Evolutionary conservation across 2,329 filamentous ascomycete species (phyloP).

Genomic region (Epichloe gansuensis): DNA sequence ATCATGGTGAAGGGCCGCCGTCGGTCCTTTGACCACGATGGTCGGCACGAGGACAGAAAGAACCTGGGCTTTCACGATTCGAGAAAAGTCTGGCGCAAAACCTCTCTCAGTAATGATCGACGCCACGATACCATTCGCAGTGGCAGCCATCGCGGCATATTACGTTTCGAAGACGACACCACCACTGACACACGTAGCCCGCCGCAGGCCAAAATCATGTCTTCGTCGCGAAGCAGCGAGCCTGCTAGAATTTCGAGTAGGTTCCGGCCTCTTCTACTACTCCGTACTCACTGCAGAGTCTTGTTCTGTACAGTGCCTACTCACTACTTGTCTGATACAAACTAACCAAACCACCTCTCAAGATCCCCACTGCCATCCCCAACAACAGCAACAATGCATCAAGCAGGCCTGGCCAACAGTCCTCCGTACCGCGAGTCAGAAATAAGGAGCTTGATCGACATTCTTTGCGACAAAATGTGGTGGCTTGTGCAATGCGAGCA

Average conservation of each 20-base stretch:
- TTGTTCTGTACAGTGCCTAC: no score
- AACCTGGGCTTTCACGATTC: not conserved
- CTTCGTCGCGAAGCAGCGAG: not conserved
- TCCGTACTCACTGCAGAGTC: no score
- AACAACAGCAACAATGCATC: not conserved
- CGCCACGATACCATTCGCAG: not conserved
- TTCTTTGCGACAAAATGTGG: slow-evolving; percentile 13
- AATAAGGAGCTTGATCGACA: slow-evolving; percentile 9
- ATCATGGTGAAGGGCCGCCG: not conserved
- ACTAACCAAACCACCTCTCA: not conserved
- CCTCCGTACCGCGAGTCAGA: not conserved
- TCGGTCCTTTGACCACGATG: not conserved
- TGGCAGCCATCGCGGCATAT: not conserved
- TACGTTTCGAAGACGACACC: not conserved
- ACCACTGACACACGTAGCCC: not conserved
- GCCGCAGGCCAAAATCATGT: not conserved
- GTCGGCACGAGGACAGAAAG: not conserved
- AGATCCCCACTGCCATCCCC: not conserved
- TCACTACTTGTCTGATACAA: no score
- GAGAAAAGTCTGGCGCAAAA: not conserved
- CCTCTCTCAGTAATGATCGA: not conserved
- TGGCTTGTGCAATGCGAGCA: slow-evolving; percentile 10
- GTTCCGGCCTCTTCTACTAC: not conserved
- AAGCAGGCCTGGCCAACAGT: not conserved
- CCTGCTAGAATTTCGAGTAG: not conserved